These are phyloP conservation scores for Hypoxylon sp. DNA, from an alignment of 2,329 filamentous ascomycete genomes.

Conservation along the genomic window DNA sequence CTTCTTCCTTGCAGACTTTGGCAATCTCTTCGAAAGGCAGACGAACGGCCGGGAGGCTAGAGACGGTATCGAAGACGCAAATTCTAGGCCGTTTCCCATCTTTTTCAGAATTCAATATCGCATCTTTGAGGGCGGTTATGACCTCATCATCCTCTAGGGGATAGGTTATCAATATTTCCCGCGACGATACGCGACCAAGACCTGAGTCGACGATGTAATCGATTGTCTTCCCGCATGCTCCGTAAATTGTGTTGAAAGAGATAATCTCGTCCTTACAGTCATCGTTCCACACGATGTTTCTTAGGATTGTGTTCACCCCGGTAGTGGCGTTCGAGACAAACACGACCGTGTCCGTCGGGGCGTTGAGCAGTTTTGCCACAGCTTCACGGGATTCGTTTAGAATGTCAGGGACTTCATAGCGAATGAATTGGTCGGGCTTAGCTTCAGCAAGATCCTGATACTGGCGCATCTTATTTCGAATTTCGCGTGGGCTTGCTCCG, in stretches of 20 bases:
- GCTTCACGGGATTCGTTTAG: conserved; percentile 76
- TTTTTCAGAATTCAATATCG: conserved; percentile 67
- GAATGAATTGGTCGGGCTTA: conserved; percentile 82
- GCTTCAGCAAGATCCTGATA: conserved; percentile 78
- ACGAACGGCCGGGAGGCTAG: conserved; percentile 81
- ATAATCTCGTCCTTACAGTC: conserved; percentile 84
- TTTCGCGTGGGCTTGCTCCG: conserved; percentile 77
- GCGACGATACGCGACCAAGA: conserved; percentile 59
- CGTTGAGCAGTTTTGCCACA: conserved; percentile 76
- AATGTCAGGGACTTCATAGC: conserved; percentile 73
- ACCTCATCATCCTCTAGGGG: conserved; percentile 80
- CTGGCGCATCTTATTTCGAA: conserved; percentile 72
- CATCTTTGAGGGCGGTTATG: conserved; percentile 70
- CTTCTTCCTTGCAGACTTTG: conserved; percentile 74
- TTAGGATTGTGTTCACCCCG: conserved; percentile 83
- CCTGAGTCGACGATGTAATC: conserved; percentile 79
- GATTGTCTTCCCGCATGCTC: conserved; percentile 81
- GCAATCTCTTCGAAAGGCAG: conserved; percentile 83
- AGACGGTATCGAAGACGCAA: conserved; percentile 85
- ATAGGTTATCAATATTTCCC: conserved; percentile 74
- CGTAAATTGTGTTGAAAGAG: conserved; percentile 85
- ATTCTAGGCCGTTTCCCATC: conserved; percentile 75
- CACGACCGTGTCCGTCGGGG: conserved; percentile 76
- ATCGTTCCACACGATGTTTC: conserved; percentile 76
- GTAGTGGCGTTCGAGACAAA: conserved; percentile 87